Percentiles rank a stretch among this genome's conserved stretches.
phyloP scores from a whole-genome alignment of 208 protist genomes.

The Trypanosoma cruzi region DNA sequence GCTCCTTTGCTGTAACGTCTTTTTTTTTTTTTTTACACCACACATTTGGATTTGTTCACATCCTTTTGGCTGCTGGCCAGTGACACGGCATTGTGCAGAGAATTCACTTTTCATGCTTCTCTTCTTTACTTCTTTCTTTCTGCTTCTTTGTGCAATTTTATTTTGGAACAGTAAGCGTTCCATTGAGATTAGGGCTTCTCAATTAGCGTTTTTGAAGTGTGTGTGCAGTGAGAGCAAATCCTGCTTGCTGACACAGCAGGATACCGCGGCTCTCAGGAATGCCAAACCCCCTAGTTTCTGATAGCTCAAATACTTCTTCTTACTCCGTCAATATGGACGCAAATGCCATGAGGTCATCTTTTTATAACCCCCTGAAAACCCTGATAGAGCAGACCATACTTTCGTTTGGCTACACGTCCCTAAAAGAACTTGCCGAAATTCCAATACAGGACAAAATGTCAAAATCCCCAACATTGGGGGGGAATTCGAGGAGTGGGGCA shows the following conservation, averaged over 20 bases:
- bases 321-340: too few species aligned
- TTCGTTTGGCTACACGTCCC: slow-evolving; percentile 12
- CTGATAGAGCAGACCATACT: slow-evolving; percentile 9
- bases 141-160: neutral
- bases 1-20: slow-evolving; percentile 6
- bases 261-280: neutral
- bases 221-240: neutral
- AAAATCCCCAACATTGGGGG: neutral
- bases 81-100: neutral
- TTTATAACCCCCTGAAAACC: neutral
- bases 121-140: slow-evolving; percentile 5
- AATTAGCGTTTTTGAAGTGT: neutral
- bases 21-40: neutral
- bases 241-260: neutral
- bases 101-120: neutral
- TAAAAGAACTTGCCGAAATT: slow-evolving; percentile 18
- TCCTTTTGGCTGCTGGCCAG: neutral
- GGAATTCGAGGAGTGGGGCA: neutral
- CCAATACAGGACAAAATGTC: neutral
- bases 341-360: too few species aligned
- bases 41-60: neutral
- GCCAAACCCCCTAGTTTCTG: neutral
- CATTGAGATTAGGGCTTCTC: neutral
- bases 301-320: neutral
- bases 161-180: neutral